phyloP scores from a whole-genome alignment of 169 alveolate genomes.

The Blepharisma undulans region DNA sequence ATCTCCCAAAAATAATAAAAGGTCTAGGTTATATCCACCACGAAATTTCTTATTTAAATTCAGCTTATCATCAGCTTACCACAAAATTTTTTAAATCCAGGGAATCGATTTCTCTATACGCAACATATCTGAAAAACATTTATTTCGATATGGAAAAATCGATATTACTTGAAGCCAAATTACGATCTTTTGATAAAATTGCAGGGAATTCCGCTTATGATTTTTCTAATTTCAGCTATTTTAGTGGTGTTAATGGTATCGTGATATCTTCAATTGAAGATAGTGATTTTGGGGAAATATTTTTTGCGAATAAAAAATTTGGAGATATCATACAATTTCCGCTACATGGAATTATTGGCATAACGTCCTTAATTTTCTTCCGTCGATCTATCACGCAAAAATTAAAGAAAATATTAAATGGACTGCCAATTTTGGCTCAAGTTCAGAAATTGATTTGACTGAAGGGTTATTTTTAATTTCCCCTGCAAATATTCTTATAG shows the following conservation, averaged over 20 bases:
- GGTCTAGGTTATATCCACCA: neutral
- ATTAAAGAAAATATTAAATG: neutral
- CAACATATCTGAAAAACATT: neutral
- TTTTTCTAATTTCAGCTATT: neutral
- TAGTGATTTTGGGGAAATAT: neutral
- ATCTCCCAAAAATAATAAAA: neutral
- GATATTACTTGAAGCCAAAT: neutral
- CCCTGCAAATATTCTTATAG: neutral
- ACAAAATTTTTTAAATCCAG: neutral
- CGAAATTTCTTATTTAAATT: neutral
- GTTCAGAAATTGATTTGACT: neutral
- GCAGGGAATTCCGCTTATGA: neutral
- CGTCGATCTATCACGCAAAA: neutral
- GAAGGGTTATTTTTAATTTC: neutral
- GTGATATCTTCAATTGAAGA: neutral
- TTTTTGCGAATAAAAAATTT: neutral
- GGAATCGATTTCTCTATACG: neutral
- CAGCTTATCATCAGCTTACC: neutral
- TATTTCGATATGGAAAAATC: neutral
- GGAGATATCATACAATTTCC: neutral
- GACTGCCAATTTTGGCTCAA: neutral
- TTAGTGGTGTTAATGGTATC: neutral
- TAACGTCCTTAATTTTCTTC: neutral
- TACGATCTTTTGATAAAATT: neutral
- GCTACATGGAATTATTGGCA: neutral